These are phyloP conservation scores for Silene conica DNA, from an alignment of 148 eudicot species.

Conservation along the genomic window DNA sequence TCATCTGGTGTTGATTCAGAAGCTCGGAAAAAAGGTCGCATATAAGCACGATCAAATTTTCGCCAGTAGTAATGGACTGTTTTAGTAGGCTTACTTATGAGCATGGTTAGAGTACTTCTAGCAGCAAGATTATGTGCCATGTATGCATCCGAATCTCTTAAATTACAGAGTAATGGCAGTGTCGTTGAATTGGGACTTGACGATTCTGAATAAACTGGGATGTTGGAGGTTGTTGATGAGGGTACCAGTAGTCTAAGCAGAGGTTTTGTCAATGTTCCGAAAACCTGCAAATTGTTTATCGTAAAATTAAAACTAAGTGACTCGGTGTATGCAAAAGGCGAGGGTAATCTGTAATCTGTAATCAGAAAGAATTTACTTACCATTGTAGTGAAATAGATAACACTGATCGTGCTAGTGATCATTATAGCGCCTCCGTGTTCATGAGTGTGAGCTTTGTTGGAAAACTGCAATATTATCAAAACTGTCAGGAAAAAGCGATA, in stretches of 20 bases:
- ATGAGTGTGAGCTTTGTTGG: slow-evolving; percentile 61
- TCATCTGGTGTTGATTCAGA: slow-evolving; percentile 8
- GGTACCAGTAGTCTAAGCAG: slow-evolving; percentile 38
- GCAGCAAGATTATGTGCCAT: slow-evolving; percentile 16
- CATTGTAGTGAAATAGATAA: slow-evolving; percentile 79
- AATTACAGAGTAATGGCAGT: slow-evolving; percentile 35
- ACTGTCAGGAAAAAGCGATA: too few species aligned
- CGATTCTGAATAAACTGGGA: slow-evolving; percentile 25
- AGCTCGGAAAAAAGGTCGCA: slow-evolving; percentile 56
- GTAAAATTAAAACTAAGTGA: too few species aligned
- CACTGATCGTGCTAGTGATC: slow-evolving; percentile 79
- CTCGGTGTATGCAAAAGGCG: too few species aligned
- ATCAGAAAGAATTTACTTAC: too few species aligned
- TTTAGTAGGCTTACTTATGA: slow-evolving; percentile 33
- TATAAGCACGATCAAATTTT: slow-evolving; percentile 40
- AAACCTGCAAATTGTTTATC: slow-evolving; percentile 30
- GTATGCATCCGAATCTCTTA: slow-evolving; percentile 29
- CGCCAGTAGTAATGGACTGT: slow-evolving; percentile 54
- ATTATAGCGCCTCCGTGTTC: slow-evolving; percentile 63
- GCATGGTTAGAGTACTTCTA: slow-evolving; percentile 32
- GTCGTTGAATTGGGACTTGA: slow-evolving; percentile 36
- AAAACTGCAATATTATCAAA: slow-evolving; percentile 34
- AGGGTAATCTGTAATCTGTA: too few species aligned
- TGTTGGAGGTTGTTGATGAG: slow-evolving; percentile 6
- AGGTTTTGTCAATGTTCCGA: slow-evolving; percentile 51